These are phyloP conservation scores for Camelina neglecta DNA, from an alignment of 345 rosid species.

Conservation along the genomic window DNA sequence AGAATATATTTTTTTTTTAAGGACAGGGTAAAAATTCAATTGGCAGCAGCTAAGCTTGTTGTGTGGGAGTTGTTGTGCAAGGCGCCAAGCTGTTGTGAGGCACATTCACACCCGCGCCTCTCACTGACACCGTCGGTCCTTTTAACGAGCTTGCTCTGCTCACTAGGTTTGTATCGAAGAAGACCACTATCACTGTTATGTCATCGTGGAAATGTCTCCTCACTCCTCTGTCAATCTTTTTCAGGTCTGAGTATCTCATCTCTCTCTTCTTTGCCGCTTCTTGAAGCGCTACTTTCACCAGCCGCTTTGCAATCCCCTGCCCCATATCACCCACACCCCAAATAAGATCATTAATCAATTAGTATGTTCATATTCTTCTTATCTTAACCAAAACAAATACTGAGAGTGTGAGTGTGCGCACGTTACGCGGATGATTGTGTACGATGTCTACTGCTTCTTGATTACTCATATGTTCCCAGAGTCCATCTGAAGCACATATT, in stretches of 20 bases:
- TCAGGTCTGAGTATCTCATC: conserved; percentile 95
- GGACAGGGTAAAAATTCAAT: neutral
- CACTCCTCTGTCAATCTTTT: conserved; percentile 92
- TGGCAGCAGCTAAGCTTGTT: too few relatives aligned
- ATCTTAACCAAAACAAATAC: too few relatives aligned
- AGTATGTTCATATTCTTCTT: too few relatives aligned
- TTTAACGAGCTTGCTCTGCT: conserved; percentile 59
- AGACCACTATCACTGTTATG: conserved; percentile 81
- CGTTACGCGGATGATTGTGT: conserved; percentile 64
- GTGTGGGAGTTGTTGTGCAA: conserved; percentile 52
- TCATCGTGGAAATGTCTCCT: conserved; percentile 96
- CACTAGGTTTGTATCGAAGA: conserved; percentile 70
- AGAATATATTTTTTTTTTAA: neutral
- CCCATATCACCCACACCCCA: neutral
- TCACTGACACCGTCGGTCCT: conserved; percentile 54
- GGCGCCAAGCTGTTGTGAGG: conserved; percentile 68
- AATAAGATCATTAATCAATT: too few relatives aligned
- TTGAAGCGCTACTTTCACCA: conserved; percentile 82
- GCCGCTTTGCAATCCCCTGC: conserved; percentile 86
- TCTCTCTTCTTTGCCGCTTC: conserved; percentile 96
- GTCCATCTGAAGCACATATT: conserved; percentile 87
- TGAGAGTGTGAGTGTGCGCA: conserved; percentile 1
- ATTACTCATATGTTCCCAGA: conserved; percentile 84
- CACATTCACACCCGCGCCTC: conserved; percentile 74
- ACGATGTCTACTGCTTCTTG: conserved; percentile 85